Conservation (phyloP, 768 basidiomycete species). For the Lanmaoa rubissima region DNA sequence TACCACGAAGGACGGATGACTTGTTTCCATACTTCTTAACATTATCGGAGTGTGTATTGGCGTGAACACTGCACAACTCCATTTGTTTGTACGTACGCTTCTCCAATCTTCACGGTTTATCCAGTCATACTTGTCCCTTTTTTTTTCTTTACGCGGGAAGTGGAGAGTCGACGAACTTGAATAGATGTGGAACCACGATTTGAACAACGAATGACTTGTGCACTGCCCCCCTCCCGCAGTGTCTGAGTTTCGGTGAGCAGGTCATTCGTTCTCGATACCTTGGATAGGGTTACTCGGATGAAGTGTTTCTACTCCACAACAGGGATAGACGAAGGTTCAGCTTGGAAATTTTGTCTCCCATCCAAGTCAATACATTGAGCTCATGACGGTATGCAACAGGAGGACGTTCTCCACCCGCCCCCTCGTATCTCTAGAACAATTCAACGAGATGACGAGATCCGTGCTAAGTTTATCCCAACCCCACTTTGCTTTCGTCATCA, state of each 20-base stretch:
- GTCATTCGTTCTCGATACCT: too few species aligned
- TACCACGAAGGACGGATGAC: constrained; percentile 17
- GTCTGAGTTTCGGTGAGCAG: too few species aligned
- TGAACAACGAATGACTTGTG: background rate
- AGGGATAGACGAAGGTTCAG: too few species aligned
- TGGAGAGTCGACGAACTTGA: constrained; percentile 1
- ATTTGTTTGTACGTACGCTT: constrained; percentile 23
- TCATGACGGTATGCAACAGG: background rate
- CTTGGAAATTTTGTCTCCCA: background rate
- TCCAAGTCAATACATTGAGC: background rate
- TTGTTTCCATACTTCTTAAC: constrained; percentile 22
- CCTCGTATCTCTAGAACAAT: background rate
- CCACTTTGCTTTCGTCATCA: constrained; percentile 9
- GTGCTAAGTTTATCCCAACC: constrained; percentile 8
- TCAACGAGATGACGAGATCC: constrained; percentile 3
- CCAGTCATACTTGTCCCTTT: background rate
- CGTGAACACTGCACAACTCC: background rate
- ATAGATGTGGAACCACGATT: constrained; percentile 10
- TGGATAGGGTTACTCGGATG: too few species aligned
- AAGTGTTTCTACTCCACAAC: too few species aligned
- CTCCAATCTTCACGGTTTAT: background rate
- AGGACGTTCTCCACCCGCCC: background rate
- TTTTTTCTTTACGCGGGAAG: background rate
- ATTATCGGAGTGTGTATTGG: constrained; percentile 22
- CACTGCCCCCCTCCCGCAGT: too few species aligned